Base-by-base conservation (phyloP, 2,329 filamentous ascomycete species). In the Clonostachys rosea region DNA sequence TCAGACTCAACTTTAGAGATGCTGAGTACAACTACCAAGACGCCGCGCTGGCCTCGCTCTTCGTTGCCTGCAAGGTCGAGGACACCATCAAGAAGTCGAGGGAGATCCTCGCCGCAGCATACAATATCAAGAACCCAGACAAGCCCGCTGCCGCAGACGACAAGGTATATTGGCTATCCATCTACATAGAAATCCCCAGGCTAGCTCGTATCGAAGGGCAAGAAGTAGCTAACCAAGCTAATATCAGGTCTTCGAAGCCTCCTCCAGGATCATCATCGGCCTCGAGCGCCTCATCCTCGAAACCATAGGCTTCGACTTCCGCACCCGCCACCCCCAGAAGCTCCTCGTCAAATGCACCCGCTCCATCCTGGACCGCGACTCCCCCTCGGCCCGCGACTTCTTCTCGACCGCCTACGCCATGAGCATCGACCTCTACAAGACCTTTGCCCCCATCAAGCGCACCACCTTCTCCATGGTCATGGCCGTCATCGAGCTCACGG, bases 21-120 rank as follows among this genome's bases (percentile, higher is more conserved):
- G 83, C 75, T 54, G 91, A 95, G 59, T 96, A 95, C 66, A 88
- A 87, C 63, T 91, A 84, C 53, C 68, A 89, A 65, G 92, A 97
- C 62, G 91, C 90, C 2, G 90, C 92, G 0, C 81, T 94, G 7
- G 90, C 94, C 1, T 87, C 90, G 20, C 73, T 99, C 9, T 92
- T 97, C 60, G 88, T 91, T 4, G 91, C 91, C 3, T 97, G 92
- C 75, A 99, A 99, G 71, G 91, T 95, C 42, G 94, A 99, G 67
- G 94, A 99, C 65, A 99, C 94, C 1, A 80, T 96, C 55, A 99
- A 99, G 70, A 97, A 97, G 72, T 95, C 90, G 5, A 84, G 82
- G 49, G 94, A 99, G 53, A 95, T 99, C 51, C 75, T 97, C 14
- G 95, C 90, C 49, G 91, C 91, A 1, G 86, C 89, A 20, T 90